Evolutionary conservation across 306 rosid genomes (phyloP).

Genomic region (Heteromeles arbutifolia): DNA sequence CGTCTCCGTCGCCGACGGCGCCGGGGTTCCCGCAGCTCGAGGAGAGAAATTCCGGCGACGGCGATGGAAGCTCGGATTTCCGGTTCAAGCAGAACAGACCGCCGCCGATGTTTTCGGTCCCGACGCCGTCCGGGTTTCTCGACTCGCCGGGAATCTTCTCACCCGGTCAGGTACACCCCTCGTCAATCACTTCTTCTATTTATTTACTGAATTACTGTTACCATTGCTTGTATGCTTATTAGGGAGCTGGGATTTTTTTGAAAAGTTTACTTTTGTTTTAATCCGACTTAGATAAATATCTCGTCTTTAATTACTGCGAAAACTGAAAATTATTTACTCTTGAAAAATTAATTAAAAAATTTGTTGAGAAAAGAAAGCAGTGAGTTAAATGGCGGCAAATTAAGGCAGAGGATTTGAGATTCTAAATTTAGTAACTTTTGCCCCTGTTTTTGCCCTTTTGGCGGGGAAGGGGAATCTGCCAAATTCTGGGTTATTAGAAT

Average conservation of each 20-base stretch:
- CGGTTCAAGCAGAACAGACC: conserved; percentile 26
- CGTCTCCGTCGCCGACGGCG: conserved; percentile 35
- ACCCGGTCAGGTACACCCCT: conserved; percentile 43
- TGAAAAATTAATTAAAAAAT: background rate
- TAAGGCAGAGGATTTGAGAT: background rate
- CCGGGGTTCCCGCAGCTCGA: conserved; percentile 13
- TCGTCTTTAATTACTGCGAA: background rate
- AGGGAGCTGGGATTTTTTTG: background rate
- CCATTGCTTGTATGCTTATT: background rate
- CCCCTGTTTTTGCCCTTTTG: no score
- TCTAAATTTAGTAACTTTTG: background rate
- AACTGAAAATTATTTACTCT: background rate
- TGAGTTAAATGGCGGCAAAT: background rate
- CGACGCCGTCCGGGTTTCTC: conserved; percentile 25
- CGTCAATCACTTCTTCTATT: background rate
- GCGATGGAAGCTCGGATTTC: conserved; percentile 9
- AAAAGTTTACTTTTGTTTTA: background rate
- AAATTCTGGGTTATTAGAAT: background rate
- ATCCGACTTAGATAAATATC: background rate
- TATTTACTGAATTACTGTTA: background rate
- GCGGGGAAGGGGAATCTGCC: background rate
- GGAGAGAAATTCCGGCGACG: conserved; percentile 10
- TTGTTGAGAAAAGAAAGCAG: background rate
- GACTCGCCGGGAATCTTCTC: conserved; percentile 47
- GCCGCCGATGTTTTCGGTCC: conserved; percentile 21